Percentiles rank a stretch among this genome's conserved stretches.
phyloP scores from a whole-genome alignment of 2,329 filamentous ascomycete genomes.

The Bipolaris cookei region DNA sequence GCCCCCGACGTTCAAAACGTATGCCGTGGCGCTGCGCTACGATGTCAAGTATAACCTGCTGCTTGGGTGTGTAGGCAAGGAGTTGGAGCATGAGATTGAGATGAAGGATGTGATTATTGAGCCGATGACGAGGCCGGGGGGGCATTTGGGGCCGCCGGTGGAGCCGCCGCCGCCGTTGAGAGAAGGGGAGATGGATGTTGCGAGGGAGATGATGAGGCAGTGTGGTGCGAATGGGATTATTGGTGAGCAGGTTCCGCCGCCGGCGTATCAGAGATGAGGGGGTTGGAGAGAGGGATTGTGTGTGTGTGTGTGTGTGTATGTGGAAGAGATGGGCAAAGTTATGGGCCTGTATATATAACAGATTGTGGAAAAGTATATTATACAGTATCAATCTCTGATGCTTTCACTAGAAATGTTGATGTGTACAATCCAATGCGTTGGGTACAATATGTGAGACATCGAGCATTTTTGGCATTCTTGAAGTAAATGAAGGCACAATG shows the following conservation, averaged over 20 bases:
- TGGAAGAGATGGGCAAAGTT: not conserved
- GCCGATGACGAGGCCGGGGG: conserved; percentile 27
- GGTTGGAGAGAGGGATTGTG: too few relatives aligned
- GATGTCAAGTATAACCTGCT: conserved; percentile 26
- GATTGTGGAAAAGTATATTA: too few relatives aligned
- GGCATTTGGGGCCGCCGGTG: conserved; percentile 24
- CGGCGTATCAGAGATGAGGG: conserved; percentile 10
- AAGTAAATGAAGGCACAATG: not conserved
- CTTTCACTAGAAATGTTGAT: not conserved
- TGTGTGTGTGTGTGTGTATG: not conserved
- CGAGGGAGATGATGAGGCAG: conserved; percentile 3
- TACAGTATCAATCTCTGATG: not conserved
- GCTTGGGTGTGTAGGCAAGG: conserved; percentile 27
- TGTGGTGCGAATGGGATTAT: not conserved
- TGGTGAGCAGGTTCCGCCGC: conserved; percentile 6
- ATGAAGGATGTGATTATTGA: conserved; percentile 22
- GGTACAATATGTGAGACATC: not conserved
- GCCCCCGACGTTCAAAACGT: conserved; percentile 29
- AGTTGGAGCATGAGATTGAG: conserved; percentile 26
- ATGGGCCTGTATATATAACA: not conserved
- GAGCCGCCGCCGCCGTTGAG: conserved; percentile 13
- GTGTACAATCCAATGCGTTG: not conserved
- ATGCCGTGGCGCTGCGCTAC: conserved; percentile 24
- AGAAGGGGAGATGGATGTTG: conserved; percentile 9
- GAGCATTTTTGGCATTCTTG: not conserved